phyloP scores from a whole-genome alignment of 345 rosid genomes.

The Eucalyptus viminalis region DNA sequence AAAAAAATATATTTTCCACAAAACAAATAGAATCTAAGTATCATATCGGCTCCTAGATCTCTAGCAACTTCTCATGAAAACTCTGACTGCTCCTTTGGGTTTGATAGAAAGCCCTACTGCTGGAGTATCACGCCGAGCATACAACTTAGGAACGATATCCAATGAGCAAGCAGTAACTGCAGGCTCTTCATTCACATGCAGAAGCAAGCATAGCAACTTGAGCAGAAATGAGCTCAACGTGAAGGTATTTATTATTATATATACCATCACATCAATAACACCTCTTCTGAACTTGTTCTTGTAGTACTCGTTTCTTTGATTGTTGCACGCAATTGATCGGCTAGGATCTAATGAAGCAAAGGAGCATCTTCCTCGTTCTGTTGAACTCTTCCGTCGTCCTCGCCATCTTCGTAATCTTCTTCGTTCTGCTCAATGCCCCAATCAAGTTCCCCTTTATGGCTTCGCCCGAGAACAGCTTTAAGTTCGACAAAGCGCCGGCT shows the following conservation, averaged over 20 bases:
- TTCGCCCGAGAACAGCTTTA: not conserved
- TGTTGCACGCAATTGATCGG: not conserved
- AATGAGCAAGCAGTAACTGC: not conserved
- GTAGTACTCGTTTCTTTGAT: not conserved
- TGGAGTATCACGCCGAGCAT: not conserved
- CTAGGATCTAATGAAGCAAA: not conserved
- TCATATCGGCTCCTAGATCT: not conserved
- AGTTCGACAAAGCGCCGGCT: not conserved
- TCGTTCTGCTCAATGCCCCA: not conserved
- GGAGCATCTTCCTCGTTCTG: not conserved
- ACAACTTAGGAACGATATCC: not conserved
- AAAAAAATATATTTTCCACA: too few species aligned
- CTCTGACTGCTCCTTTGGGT: not conserved
- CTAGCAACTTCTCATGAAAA: not conserved
- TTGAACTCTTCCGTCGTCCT: not conserved
- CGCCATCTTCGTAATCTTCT: not conserved
- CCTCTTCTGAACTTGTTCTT: not conserved
- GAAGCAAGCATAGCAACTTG: not conserved
- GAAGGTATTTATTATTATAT: not conserved
- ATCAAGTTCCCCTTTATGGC: not conserved
- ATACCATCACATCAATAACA: not conserved
- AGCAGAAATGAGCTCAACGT: not conserved
- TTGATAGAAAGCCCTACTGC: not conserved
- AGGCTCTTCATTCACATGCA: not conserved
- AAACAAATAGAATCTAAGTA: not conserved